These are phyloP conservation scores for Adansonia grandidieri DNA, from an alignment of 441 rosid genomes.

Conservation along the genomic window DNA sequence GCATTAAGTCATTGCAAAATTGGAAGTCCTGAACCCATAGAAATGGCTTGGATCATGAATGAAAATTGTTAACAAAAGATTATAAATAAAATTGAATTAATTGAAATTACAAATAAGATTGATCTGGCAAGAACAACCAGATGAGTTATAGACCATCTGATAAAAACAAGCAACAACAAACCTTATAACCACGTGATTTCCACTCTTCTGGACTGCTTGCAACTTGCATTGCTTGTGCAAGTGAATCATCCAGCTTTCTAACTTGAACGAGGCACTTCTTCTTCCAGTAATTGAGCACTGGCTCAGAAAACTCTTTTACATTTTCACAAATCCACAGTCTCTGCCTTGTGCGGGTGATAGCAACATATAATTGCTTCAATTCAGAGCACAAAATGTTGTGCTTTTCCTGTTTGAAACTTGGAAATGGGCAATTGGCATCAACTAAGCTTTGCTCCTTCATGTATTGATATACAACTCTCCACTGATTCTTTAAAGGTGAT, in stretches of 20 bases:
- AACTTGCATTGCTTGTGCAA: constrained; percentile 53
- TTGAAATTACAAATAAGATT: background rate
- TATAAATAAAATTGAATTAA: background rate
- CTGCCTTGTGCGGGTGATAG: constrained; percentile 59
- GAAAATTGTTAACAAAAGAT: background rate
- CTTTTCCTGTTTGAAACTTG: constrained; percentile 40
- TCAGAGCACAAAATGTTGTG: constrained; percentile 58
- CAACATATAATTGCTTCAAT: constrained; percentile 64
- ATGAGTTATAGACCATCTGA: background rate
- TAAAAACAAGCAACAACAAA: constrained; percentile 24
- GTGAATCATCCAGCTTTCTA: constrained; percentile 41
- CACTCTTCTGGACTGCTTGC: constrained; percentile 57
- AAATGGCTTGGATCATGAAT: constrained; percentile 7
- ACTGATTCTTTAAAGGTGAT: constrained; percentile 48
- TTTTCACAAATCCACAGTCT: constrained; percentile 61
- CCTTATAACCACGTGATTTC: constrained; percentile 57
- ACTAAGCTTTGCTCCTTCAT: constrained; percentile 49
- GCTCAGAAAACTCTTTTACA: constrained; percentile 36
- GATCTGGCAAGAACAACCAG: background rate
- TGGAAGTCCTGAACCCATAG: background rate
- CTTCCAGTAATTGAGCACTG: constrained; percentile 58
- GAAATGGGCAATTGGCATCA: constrained; percentile 34
- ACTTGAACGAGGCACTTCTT: constrained; percentile 45
- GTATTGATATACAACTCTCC: constrained; percentile 56
- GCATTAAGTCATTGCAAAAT: background rate